Base-by-base conservation (phyloP, 106 monocot genomes). In the Platanthera guangdongensis region DNA sequence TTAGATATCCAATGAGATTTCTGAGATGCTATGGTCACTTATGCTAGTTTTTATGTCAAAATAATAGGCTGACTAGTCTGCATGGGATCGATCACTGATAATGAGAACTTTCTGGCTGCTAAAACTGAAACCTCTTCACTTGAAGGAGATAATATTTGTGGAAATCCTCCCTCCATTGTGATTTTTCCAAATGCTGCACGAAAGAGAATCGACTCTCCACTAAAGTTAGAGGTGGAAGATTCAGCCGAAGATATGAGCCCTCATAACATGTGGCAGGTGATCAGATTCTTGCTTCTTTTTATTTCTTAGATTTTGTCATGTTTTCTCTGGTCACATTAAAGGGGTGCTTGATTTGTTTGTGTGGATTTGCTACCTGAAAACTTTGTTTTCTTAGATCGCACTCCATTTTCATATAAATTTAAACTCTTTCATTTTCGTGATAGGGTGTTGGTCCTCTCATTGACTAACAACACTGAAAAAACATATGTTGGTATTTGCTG, bases 191-290 rank as follows among this genome's bases (percentile, higher is more conserved):
- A 21, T 50, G 80, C 68, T n/a, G 6, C 14, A 16, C 78, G 65
- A 51, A 65, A 73, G 47, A 82, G 70, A 73, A 47, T 53, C 9
- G 51, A 76, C 6, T 45, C 75, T 10, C 76, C 82, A 12, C 54
- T 82, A 57, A 85, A 73, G 72, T 72, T 82, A 45, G 81, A 85
- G 69, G 77, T 71, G 52, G 85, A 78, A 53, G 78, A 85, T 30
- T 63, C 81, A 28, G 50, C 70, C 32, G 85, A 75, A 30, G 69
- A 50, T 63, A 81, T 72, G 85, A 81, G 52, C 75, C 78, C 85
- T 48, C 81, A 63, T 75, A 81, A 81, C 72, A 72, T 81, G 81
- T 85, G 85, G 85, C 85, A 85, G 85, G 85, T 69, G 32, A 50
- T 45, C 5, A 39, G 3, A 51, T 51, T 3, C 74, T 10, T 70